A percentile compares a stretch with the other conserved stretches of the same genome.
phyloP scores from a whole-genome alignment of 352 stramenopile species.

The Phytopythium cucurbitacearum region DNA sequence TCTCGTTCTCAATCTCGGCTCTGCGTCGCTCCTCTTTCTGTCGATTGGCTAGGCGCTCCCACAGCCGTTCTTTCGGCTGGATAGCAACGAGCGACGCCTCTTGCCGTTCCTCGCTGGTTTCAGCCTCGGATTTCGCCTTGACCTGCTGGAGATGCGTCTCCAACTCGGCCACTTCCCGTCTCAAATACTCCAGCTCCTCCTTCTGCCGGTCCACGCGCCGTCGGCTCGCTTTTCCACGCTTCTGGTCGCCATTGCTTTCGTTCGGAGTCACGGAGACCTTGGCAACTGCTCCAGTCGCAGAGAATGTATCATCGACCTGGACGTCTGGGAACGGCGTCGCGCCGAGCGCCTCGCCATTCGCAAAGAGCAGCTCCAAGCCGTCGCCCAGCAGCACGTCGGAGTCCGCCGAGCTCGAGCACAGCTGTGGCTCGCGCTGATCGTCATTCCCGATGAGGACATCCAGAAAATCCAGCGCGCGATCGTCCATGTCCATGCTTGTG shows the following conservation, averaged over 20 bases:
- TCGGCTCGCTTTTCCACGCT: no score
- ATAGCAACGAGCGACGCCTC: background rate
- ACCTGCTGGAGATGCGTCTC: constrained; percentile 17
- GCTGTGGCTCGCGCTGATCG: background rate
- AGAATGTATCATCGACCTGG: no score
- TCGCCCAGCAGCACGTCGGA: background rate
- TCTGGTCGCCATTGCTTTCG: background rate
- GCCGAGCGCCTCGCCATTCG: no score
- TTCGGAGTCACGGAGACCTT: background rate
- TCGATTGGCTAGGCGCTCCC: constrained; percentile 21
- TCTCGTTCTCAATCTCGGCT: constrained; percentile 24
- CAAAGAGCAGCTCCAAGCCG: background rate
- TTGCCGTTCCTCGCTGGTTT: background rate
- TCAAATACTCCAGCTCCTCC: constrained; percentile 26
- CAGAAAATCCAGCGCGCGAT: background rate
- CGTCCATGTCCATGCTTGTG: no score
- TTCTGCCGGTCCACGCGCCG: constrained; percentile 11
- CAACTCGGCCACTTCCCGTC: constrained; percentile 18
- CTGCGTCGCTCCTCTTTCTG: constrained; percentile 19
- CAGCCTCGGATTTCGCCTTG: background rate
- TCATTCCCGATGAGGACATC: background rate
- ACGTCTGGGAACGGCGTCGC: no score
- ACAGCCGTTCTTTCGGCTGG: constrained; percentile 7
- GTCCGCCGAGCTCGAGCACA: background rate
- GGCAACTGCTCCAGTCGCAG: no score